Conservation (phyloP, 441 rosid genomes). For the Macaranga tanarius region DNA sequence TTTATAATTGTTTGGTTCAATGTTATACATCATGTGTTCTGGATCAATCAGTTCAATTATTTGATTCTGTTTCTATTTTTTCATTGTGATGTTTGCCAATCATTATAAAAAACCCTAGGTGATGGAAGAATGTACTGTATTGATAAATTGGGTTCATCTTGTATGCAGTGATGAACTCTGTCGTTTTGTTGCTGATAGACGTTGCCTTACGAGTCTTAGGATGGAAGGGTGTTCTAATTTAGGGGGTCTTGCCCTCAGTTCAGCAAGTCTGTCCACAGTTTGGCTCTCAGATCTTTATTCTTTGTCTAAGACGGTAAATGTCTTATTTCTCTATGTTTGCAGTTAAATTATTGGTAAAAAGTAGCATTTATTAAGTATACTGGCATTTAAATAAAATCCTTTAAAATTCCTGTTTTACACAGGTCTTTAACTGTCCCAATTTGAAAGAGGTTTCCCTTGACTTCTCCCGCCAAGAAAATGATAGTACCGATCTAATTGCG, state of each 20-base stretch:
- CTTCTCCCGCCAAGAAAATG: conserved; percentile 76
- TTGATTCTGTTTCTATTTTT: no score
- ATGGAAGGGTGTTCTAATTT: conserved; percentile 93
- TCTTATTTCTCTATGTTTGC: background rate
- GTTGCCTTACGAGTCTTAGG: conserved; percentile 75
- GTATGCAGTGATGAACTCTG: conserved; percentile 71
- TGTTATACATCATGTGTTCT: background rate
- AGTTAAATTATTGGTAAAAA: background rate
- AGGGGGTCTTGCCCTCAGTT: conserved; percentile 72
- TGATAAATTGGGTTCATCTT: conserved; percentile 18
- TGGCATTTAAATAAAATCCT: conserved; percentile 10
- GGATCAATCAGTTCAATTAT: background rate
- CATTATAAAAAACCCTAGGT: no score
- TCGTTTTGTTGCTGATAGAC: conserved; percentile 92
- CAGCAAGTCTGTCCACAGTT: conserved; percentile 72
- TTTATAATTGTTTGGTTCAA: no score
- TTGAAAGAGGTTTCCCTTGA: conserved; percentile 77
- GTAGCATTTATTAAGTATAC: background rate
- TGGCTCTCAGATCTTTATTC: conserved; percentile 89
- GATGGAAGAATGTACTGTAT: background rate
- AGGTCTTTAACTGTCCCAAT: conserved; percentile 83
- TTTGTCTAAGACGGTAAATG: conserved; percentile 74
- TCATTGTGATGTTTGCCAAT: no score
- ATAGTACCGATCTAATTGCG: conserved; percentile 63
- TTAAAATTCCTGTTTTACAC: conserved; percentile 5